A percentile compares a stretch with the other conserved stretches of the same genome.
These are phyloP conservation scores for Kazachstania taianensis DNA, from an alignment of 805 yeast species.

Conservation along the genomic window DNA sequence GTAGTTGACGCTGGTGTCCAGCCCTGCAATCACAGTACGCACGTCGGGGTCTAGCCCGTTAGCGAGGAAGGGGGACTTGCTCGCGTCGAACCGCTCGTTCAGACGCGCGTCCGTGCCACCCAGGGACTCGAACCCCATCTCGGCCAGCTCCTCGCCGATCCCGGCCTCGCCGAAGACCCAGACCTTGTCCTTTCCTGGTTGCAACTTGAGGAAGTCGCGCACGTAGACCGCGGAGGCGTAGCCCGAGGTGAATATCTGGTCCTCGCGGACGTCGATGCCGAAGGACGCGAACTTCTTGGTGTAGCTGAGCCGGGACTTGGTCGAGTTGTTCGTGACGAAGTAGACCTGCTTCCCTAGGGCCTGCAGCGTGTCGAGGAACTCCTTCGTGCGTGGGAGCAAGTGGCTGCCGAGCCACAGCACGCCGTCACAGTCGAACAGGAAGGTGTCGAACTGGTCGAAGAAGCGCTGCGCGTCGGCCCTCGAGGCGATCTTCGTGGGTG, in stretches of 20 bases:
- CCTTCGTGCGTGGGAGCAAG: slow-evolving; percentile 65
- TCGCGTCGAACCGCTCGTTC: slow-evolving; percentile 44
- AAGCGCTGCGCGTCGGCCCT: slow-evolving; percentile 43
- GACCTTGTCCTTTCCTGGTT: slow-evolving; percentile 61
- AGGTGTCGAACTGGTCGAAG: slow-evolving; percentile 64
- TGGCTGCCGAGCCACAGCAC: slow-evolving; percentile 89
- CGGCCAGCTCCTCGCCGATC: slow-evolving; percentile 65
- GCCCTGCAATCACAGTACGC: slow-evolving; percentile 84
- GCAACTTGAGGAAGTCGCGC: slow-evolving; percentile 61
- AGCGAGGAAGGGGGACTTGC: slow-evolving; percentile 38
- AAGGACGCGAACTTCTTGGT: slow-evolving; percentile 60
- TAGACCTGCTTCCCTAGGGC: slow-evolving; percentile 52
- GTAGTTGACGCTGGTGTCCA: slow-evolving; percentile 69
- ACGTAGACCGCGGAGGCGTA: slow-evolving; percentile 86
- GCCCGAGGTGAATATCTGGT: slow-evolving; percentile 84
- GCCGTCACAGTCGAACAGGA: slow-evolving; percentile 94
- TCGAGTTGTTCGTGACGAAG: slow-evolving; percentile 93
- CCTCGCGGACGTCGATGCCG: slow-evolving; percentile 34
- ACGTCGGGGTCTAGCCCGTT: slow-evolving; percentile 57
- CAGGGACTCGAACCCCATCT: slow-evolving; percentile 60
- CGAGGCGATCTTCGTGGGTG: slow-evolving; percentile 39
- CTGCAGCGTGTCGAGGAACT: slow-evolving; percentile 56
- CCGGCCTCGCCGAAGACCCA: slow-evolving; percentile 89
- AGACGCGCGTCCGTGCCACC: slow-evolving; percentile 77
- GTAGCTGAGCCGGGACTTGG: slow-evolving; percentile 76